phyloP scores from a whole-genome alignment of 768 basidiomycete genomes.

The Leccinum boreale region DNA sequence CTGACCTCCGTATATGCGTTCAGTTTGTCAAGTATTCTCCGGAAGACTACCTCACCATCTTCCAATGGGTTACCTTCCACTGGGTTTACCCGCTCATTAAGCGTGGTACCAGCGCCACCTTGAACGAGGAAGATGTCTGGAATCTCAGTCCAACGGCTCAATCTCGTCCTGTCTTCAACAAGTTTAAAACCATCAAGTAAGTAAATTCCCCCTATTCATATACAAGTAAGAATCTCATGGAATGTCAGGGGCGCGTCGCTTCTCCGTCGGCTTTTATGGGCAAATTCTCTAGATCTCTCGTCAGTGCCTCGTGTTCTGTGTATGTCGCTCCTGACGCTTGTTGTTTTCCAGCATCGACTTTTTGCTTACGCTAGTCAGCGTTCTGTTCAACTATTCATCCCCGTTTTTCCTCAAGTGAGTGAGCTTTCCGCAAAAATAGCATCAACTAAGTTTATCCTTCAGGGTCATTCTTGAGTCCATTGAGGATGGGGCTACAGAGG shows the following conservation, averaged over 20 bases:
- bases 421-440: neutral
- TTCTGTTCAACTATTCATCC: constrained; percentile 72
- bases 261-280: constrained; percentile 40
- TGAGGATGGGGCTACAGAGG: constrained; percentile 39
- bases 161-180: constrained; percentile 59
- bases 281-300: constrained; percentile 47
- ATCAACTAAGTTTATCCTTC: neutral
- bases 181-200: constrained; percentile 36
- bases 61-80: constrained; percentile 66
- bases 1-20: neutral
- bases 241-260: constrained; percentile 30
- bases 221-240: neutral
- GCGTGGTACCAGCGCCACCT: constrained; percentile 46
- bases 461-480: constrained; percentile 63
- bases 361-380: constrained; percentile 60
- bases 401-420: constrained; percentile 82
- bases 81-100: constrained; percentile 70
- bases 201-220: neutral
- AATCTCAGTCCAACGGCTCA: constrained; percentile 63
- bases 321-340: neutral
- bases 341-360: constrained; percentile 53
- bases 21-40: constrained; percentile 37
- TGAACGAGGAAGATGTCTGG: constrained; percentile 75
- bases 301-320: constrained; percentile 4
- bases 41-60: constrained; percentile 74